Evolutionary conservation across 139 green algal genomes (phyloP), one percentile per base, ranked within the genome.

Genomic region (Medakamo hakoo): DNA sequence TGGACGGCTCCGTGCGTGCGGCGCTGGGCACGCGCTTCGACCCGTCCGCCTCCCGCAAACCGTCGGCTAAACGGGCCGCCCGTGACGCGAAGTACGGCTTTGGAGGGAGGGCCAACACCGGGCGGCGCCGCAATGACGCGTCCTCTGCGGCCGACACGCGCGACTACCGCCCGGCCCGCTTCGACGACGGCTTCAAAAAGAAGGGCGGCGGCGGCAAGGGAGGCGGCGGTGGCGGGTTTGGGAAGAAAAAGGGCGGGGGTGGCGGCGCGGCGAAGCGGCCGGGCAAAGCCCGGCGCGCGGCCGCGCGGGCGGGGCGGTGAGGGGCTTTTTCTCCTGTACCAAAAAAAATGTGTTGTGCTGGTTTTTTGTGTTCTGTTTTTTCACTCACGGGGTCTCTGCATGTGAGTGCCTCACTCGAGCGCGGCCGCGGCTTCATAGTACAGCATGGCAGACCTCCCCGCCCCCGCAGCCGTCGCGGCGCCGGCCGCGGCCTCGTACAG

Each of bases 61-160:
- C 28, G 57, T 2, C 32, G n/a, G 84, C 81, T 68, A 86, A 87
- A 69, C 78, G 80, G 4, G 65, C 70, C 52, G 49, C 63, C 27
- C 67, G 72, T 18, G 69, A 92, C 62, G 30, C 67, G 25, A 91
- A 91, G 65, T 94, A 79, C 68, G 85, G 87, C 19, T 95, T 94
- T 78, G 89, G 90, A 22, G 90, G 90, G 2, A n/a, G n/a, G n/a
- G 75, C 66, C 57, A 96, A 96, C 73, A 63, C 76, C 9, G 32
- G 83, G 58, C 63, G 66, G 27, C 96, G 96, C 78, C 88, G 93
- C 79, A 97, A 97, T 73, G 86, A 95, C 62, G 83, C 86, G 0
- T 71, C 67, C 29, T 88, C 76, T 2, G 73, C 85, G 3, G 84
- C 81, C 14, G 76, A 91, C 71, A 90, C 94, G 84, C 69, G 77